Evolutionary conservation across 2,329 filamentous ascomycete species (phyloP), one percentile per base, ranked within the genome.

Genomic region (Aspergillus bombycis): DNA sequence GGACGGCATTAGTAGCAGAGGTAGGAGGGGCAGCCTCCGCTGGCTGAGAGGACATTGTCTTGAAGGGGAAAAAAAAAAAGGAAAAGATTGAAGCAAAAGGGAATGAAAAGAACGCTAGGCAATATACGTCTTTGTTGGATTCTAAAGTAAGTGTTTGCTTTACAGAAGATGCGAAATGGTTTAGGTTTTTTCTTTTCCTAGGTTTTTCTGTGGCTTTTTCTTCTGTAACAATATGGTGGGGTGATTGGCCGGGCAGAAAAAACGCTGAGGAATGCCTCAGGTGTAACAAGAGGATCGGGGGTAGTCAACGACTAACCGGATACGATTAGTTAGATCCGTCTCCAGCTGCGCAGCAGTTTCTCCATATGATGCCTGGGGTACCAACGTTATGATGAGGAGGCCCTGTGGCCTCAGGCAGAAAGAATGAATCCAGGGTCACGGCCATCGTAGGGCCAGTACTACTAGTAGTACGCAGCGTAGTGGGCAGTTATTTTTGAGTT

Each of bases 1-100:
- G 84, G 53, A 98, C 94, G 26, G 94, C 94, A 77, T 91, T 88
- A 53, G 89, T 92, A 61, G 88, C 90, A 63, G 83, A 83, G 8
- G 83, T 75, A 8, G 89, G 90, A 26, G 85, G 84, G 23, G 70
- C 72, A 53, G 60, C 55, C 26, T 48, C 55, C 21, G 61, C 36
- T 43, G 43, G 30, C 46, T 62, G 61, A 28, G 48, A 28, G 21
- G 65, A 61, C 65, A 67, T 67, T 36, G 26, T 58, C 21, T 19
- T 16, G 16, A 38, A 36, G 10, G 9, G 43, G 19, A 23, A 26
- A 54, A 43, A 23, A 16, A 23, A 9, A 12, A n/a, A 36, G 12
- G 30, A 54, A 23, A 23, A 14, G 7, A 34, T 14, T 14, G 38
- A 10, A 52, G 48, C 8, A 48, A 16, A 28, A 26, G 21, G 23